These are phyloP conservation scores for Arabidopsis arenosa DNA, from an alignment of 345 rosid species.

Conservation along the genomic window DNA sequence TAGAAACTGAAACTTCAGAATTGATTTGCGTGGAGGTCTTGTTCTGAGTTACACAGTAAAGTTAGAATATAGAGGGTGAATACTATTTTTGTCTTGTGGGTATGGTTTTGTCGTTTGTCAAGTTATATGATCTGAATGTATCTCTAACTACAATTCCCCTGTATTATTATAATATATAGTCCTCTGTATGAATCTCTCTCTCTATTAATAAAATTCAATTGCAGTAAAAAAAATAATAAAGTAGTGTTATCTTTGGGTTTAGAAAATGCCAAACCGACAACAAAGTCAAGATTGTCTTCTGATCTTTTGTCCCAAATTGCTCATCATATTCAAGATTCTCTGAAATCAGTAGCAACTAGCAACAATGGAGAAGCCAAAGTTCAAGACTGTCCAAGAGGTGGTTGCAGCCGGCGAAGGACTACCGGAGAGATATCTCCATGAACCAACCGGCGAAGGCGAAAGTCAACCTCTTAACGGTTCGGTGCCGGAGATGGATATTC, in stretches of 20 bases:
- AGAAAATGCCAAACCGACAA: background rate
- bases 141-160: background rate
- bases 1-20: conserved; percentile 5
- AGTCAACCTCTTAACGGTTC: conserved; percentile 33
- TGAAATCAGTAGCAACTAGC: conserved; percentile 9
- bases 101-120: conserved; percentile 2
- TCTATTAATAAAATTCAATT: background rate
- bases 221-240: background rate
- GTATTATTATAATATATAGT: too few species aligned
- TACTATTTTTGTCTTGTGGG: background rate
- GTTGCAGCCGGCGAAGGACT: conserved; percentile 41
- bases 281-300: conserved; percentile 22
- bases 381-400: conserved; percentile 57
- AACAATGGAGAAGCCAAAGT: conserved; percentile 42
- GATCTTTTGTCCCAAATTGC: background rate
- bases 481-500: conserved; percentile 54
- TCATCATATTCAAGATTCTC: conserved; percentile 14
- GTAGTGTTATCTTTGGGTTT: background rate
- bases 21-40: background rate
- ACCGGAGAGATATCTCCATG: conserved; percentile 52
- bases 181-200: background rate
- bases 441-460: conserved; percentile 36
- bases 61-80: conserved; percentile 13
- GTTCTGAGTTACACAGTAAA: background rate
- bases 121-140: conserved; percentile 9